Conservation (phyloP, 2,329 filamentous ascomycete species). For the Neurospora sp. region DNA sequence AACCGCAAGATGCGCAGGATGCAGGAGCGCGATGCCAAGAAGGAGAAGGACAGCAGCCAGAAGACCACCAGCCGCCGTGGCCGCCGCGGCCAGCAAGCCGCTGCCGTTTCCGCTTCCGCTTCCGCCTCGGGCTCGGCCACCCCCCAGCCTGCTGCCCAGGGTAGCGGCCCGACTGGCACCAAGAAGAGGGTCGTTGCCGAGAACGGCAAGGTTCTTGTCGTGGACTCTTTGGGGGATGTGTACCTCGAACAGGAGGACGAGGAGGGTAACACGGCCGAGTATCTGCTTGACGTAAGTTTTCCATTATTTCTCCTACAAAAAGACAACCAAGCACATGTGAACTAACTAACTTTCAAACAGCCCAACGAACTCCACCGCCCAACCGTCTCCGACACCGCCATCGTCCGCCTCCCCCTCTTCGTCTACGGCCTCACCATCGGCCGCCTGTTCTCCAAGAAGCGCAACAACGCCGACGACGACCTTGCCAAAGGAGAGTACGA, state of each 20-base stretch:
- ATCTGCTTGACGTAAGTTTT: slow-evolving; percentile 70
- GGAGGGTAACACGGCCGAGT: slow-evolving; percentile 75
- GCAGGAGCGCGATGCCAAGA: slow-evolving; percentile 77
- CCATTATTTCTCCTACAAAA: neutral
- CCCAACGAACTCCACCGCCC: slow-evolving; percentile 71
- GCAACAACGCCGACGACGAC: slow-evolving; percentile 22
- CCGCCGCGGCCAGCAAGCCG: slow-evolving; percentile 27
- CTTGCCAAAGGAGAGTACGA: slow-evolving; percentile 20
- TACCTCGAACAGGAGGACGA: slow-evolving; percentile 89
- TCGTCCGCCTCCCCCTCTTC: slow-evolving; percentile 71
- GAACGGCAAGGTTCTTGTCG: slow-evolving; percentile 90
- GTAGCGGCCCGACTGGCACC: slow-evolving; percentile 57
- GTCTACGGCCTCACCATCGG: slow-evolving; percentile 50
- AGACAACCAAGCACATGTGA: no score
- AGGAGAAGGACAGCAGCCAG: slow-evolving; percentile 39
- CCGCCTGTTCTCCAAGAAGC: slow-evolving; percentile 33
- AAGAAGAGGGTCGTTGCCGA: slow-evolving; percentile 85
- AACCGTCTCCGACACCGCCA: slow-evolving; percentile 70
- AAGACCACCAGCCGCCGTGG: slow-evolving; percentile 25
- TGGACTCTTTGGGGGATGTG: slow-evolving; percentile 85
- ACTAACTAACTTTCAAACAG: no score
- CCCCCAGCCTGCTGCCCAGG: slow-evolving; percentile 39
- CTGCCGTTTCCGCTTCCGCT: slow-evolving; percentile 23
- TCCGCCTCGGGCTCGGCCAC: slow-evolving; percentile 38
- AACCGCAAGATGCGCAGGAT: slow-evolving; percentile 83